phyloP scores from a whole-genome alignment of 116 monocot genomes.

The Phalaenopsis hybrid region DNA sequence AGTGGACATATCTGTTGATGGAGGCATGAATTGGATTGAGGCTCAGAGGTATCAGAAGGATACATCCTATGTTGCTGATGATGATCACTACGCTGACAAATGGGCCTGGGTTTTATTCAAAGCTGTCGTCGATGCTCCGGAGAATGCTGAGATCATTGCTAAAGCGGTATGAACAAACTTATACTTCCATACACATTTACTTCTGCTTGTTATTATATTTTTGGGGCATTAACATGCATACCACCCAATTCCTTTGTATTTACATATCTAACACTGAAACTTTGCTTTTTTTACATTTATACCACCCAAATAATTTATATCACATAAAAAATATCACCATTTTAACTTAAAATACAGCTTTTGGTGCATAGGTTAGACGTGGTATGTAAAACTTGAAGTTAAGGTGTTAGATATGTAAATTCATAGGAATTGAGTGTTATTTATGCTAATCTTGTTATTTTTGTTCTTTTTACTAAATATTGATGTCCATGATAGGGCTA shows the following conservation, averaged over 20 bases:
- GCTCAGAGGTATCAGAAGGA: slow-evolving; percentile 63
- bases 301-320: no score
- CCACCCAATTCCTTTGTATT: no score
- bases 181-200: not conserved
- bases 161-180: slow-evolving; percentile 63
- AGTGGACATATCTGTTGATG: slow-evolving; percentile 89
- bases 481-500: no score
- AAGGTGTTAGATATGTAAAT: no score
- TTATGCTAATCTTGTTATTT: not conserved
- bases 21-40: slow-evolving; percentile 90
- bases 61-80: slow-evolving; percentile 50
- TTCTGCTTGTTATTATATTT: not conserved
- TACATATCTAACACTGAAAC: no score
- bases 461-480: not conserved
- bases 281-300: no score
- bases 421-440: not conserved
- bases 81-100: slow-evolving; percentile 55
- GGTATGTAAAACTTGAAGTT: no score
- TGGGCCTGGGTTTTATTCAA: slow-evolving; percentile 97
- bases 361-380: no score
- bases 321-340: no score
- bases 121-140: slow-evolving; percentile 58
- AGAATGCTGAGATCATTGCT: slow-evolving; percentile 57
- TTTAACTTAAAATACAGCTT: no score
- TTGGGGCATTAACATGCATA: no score